phyloP scores from a whole-genome alignment of 2,329 filamentous ascomycete species.

The Curvularia lunata region DNA sequence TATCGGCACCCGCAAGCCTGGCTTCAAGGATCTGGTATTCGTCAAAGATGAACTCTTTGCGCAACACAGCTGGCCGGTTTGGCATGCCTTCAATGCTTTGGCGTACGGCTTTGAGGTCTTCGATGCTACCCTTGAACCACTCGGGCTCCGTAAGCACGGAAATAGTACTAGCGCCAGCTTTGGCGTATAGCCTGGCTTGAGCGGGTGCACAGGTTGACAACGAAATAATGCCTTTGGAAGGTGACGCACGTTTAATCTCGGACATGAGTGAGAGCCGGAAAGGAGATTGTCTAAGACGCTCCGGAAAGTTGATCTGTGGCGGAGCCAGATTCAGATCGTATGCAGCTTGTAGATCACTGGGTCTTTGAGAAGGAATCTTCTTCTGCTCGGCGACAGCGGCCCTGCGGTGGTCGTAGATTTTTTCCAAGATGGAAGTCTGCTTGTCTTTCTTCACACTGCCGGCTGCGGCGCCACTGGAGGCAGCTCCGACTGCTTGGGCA shows the following conservation, averaged over 20 bases:
- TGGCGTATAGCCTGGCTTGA: constrained; percentile 89
- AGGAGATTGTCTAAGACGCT: constrained; percentile 78
- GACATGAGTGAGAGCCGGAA: constrained; percentile 94
- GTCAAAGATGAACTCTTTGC: constrained; percentile 97
- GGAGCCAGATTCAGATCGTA: constrained; percentile 86
- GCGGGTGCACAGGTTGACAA: constrained; percentile 84
- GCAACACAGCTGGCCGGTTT: constrained; percentile 86
- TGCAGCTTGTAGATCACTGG: constrained; percentile 81
- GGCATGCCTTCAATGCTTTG: constrained; percentile 90
- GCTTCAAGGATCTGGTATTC: constrained; percentile 98
- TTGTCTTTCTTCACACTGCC: constrained; percentile 55
- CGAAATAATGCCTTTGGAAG: constrained; percentile 94
- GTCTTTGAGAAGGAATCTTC: constrained; percentile 80
- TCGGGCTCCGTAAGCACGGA: constrained; percentile 98
- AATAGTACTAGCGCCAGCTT: constrained; percentile 94
- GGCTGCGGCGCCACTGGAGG: constrained; percentile 26
- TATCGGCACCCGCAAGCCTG: constrained; percentile 89
- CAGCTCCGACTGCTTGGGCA: constrained; percentile 41
- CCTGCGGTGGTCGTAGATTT: constrained; percentile 84
- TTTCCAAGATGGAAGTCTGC: constrained; percentile 85
- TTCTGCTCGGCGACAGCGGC: constrained; percentile 81
- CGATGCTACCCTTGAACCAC: constrained; percentile 98
- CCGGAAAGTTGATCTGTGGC: constrained; percentile 79
- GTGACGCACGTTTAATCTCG: constrained; percentile 95
- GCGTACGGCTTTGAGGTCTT: constrained; percentile 85